phyloP scores from a whole-genome alignment of 345 rosid species.

The Fremontodendron californicum region DNA sequence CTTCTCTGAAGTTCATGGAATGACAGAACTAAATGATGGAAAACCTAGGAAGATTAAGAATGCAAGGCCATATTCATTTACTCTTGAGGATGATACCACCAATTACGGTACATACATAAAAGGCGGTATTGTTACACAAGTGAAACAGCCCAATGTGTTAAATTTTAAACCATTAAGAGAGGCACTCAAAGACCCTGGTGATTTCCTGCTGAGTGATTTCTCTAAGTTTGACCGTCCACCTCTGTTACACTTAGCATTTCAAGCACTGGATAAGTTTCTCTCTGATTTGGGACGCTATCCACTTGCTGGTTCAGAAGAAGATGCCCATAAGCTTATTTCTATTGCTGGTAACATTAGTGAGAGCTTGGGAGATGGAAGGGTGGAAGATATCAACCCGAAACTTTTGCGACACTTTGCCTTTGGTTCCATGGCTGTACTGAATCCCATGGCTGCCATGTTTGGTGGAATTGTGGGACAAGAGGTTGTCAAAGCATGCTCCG shows the following conservation, averaged over 20 bases:
- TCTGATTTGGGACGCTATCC: conserved; percentile 73
- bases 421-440: conserved; percentile 92
- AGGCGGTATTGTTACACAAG: conserved; percentile 98
- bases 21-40: conserved; percentile 93
- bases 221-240: conserved; percentile 92
- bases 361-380: conserved; percentile 60
- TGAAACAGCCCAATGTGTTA: conserved; percentile 80
- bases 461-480: conserved; percentile 99
- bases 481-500: conserved; percentile 97
- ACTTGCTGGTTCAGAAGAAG: conserved; percentile 86
- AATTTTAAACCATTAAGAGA: conserved; percentile 85
- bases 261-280: conserved; percentile 78
- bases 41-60: conserved; percentile 85
- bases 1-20: conserved; percentile 95
- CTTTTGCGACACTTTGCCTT: conserved; percentile 81
- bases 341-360: conserved; percentile 60
- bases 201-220: conserved; percentile 91
- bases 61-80: conserved; percentile 83
- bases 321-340: conserved; percentile 72
- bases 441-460: conserved; percentile 99
- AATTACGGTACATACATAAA: conserved; percentile 56
- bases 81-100: conserved; percentile 83
- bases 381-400: conserved; percentile 71
- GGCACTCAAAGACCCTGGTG: conserved; percentile 90
- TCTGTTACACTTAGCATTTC: conserved; percentile 88